phyloP scores from a whole-genome alignment of 495 filamentous ascomycete genomes.

The Hypoxylon subgilvum region DNA sequence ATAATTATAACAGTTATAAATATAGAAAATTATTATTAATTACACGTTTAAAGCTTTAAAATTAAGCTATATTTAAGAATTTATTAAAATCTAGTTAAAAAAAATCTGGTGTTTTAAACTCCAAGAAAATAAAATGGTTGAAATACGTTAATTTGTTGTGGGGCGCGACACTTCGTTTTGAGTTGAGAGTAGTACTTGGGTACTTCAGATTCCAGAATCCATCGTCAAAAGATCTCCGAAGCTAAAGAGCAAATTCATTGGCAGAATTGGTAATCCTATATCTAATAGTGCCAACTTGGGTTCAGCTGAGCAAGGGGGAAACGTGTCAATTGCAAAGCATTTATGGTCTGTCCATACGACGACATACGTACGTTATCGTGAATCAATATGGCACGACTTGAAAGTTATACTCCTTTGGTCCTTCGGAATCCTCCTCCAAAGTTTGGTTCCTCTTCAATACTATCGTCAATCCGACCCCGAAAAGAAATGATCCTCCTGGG shows the following conservation, averaged over 20 bases:
- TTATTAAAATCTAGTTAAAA: too few relatives aligned
- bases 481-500: background rate
- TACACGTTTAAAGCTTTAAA: too few relatives aligned
- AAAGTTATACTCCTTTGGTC: background rate
- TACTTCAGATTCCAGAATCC: too few relatives aligned
- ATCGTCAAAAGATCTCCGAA: slow-evolving; percentile 26
- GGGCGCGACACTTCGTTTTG: too few relatives aligned
- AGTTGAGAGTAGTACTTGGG: too few relatives aligned
- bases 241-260: slow-evolving; percentile 17
- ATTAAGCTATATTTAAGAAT: too few relatives aligned
- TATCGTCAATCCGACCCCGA: background rate
- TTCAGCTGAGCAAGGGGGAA: slow-evolving; percentile 33
- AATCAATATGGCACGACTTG: background rate
- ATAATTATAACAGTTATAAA: too few relatives aligned
- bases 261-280: slow-evolving; percentile 25
- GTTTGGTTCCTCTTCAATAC: slow-evolving; percentile 16
- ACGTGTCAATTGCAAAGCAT: slow-evolving; percentile 10
- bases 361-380: background rate
- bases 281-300: slow-evolving; percentile 32
- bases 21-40: too few relatives aligned
- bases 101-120: too few relatives aligned
- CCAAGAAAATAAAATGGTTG: too few relatives aligned
- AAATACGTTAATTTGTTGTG: too few relatives aligned
- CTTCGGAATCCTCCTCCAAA: background rate
- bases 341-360: background rate